Conservation (phyloP, 257 asterid species). For the Penstemon barbatus region DNA sequence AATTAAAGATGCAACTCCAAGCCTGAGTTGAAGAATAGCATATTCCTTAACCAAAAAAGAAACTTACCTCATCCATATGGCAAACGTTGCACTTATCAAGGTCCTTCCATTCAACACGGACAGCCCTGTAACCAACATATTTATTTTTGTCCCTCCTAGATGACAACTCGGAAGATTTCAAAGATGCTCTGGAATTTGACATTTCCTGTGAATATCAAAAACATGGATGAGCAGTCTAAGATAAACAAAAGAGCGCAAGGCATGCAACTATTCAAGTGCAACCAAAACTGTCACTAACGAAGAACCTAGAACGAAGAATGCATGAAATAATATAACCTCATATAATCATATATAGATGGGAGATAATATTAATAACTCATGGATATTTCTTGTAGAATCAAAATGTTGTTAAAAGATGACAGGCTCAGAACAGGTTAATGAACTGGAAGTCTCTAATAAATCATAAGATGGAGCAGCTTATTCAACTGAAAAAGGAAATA, state of each 20-base stretch:
- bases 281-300: too few relatives aligned
- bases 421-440: too few relatives aligned
- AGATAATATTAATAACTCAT: too few relatives aligned
- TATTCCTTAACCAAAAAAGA: conserved; percentile 21
- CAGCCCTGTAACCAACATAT: conserved; percentile 71
- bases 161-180: conserved; percentile 42
- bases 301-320: too few relatives aligned
- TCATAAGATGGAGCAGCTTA: too few relatives aligned
- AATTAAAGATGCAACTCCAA: too few relatives aligned
- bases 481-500: too few relatives aligned
- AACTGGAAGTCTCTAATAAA: too few relatives aligned
- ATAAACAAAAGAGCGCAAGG: conserved; percentile 19
- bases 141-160: conserved; percentile 41
- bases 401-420: too few relatives aligned
- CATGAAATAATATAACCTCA: too few relatives aligned
- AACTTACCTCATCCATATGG: conserved; percentile 95
- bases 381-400: too few relatives aligned
- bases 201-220: conserved; percentile 59
- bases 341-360: too few relatives aligned
- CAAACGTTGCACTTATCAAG: conserved; percentile 98
- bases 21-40: background rate
- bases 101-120: conserved; percentile 91
- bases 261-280: background rate
- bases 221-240: conserved; percentile 25
- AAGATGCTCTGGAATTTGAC: conserved; percentile 49